Percentiles rank a stretch among this genome's conserved stretches.
These are phyloP conservation scores for Naganishia kalamii DNA, from an alignment of 768 basidiomycete genomes.

Conservation along the genomic window DNA sequence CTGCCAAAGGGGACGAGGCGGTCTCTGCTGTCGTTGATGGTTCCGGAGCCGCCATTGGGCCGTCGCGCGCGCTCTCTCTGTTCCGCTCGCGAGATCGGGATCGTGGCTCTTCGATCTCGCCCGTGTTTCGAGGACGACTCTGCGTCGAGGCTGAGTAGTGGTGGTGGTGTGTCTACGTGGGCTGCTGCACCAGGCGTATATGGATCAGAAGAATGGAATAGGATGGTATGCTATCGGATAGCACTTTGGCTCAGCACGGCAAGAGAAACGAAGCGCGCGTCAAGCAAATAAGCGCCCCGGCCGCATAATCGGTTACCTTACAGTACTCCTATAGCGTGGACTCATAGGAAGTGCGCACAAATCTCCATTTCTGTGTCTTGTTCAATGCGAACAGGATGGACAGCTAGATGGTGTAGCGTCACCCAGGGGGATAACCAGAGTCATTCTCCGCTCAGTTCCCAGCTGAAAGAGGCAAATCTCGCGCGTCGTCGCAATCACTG, in stretches of 20 bases:
- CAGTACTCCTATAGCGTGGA: too few relatives aligned
- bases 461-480: background rate
- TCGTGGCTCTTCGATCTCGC: background rate
- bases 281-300: too few relatives aligned
- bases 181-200: constrained; percentile 10
- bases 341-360: background rate
- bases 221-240: too few relatives aligned
- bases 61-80: background rate
- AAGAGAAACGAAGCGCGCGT: too few relatives aligned
- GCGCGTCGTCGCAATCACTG: background rate
- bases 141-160: background rate
- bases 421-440: too few relatives aligned
- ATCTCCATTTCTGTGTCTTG: background rate
- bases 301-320: too few relatives aligned
- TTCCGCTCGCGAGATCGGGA: background rate
- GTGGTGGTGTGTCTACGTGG: background rate
- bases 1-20: background rate
- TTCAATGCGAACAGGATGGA: background rate
- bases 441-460: background rate
- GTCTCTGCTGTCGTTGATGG: background rate
- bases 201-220: background rate
- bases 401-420: background rate
- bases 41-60: constrained; percentile 11
- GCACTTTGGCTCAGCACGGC: too few relatives aligned
- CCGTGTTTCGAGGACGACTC: constrained; percentile 9